A percentile compares a stretch with the other conserved stretches of the same genome.
Conservation (phyloP, 2,329 filamentous ascomycete species). For the Onygenales sp. region DNA sequence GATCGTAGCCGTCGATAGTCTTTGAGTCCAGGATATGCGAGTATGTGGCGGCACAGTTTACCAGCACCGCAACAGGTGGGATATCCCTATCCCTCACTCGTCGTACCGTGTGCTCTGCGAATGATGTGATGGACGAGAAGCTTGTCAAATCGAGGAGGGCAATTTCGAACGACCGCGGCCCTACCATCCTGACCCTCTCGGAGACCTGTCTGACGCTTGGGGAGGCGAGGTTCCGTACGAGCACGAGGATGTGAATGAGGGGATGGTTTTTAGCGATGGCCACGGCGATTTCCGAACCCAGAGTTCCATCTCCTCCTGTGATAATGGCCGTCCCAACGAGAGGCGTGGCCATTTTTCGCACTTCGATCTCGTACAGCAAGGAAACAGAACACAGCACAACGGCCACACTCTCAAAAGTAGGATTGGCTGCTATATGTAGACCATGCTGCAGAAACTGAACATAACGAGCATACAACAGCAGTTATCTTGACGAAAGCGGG, state of each 20-base stretch:
- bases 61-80: conserved; percentile 23
- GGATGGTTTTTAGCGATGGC: conserved; percentile 27
- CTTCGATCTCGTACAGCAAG: background rate
- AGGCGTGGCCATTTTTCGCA: conserved; percentile 21
- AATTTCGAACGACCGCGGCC: conserved; percentile 25
- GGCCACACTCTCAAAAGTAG: too few species aligned
- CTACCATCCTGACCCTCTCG: conserved; percentile 22
- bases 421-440: too few species aligned
- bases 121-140: conserved; percentile 23
- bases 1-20: conserved; percentile 25
- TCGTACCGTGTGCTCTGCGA: conserved; percentile 23
- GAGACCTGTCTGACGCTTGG: conserved; percentile 20
- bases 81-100: conserved; percentile 24
- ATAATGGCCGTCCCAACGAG: conserved; percentile 28
- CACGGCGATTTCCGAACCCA: conserved; percentile 27
- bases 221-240: conserved; percentile 21
- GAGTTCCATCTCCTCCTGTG: conserved; percentile 25
- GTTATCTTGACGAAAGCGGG: too few species aligned
- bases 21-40: conserved; percentile 24
- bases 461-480: too few species aligned
- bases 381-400: background rate
- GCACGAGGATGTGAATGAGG: conserved; percentile 25
- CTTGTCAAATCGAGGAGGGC: conserved; percentile 21
- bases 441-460: too few species aligned
- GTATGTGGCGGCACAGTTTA: conserved; percentile 24